Evolutionary conservation across 257 asterid species (phyloP), one percentile per base, ranked within the genome.

Genomic region (Marsdenia floribunda): DNA sequence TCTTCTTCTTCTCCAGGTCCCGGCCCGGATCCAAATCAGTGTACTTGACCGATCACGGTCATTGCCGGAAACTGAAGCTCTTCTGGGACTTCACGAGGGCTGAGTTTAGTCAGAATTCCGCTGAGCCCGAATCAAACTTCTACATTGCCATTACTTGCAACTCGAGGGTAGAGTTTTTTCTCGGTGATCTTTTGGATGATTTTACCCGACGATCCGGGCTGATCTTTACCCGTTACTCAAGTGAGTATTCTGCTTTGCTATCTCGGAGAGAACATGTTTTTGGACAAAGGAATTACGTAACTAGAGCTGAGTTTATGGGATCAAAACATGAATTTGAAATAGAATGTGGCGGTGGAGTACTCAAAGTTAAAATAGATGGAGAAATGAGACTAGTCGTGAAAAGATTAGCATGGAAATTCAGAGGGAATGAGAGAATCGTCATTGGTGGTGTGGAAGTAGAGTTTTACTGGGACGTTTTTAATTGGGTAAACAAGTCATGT

Each of bases 381-480:
- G 83, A 83, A 59, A 52, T 33, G 6, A 80, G 73, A 16, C 53
- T 83, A 24, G 68, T 74, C 46, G 84, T 83, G 52, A 83, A 80
- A 44, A 83, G 84, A 49, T 76, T 83, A 4, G 82, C 74, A 5
- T 83, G 86, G 86, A 83, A 83, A 68, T 83, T 83, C 35, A 80
- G 84, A 68, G 86, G 84, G 6, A 83, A 83, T 14, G 86, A 83
- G 73, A 83, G 65, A 61, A 83, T 83, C 42, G n/a, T 59, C 21
- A 75, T 83, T 35, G 82, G 76, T 50, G 74, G 79, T 55, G 68
- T 80, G 50, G 86, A 83, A 70, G 82, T 83, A 66, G 73, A 78
- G 22, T 83, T 83, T 74, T 80, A 80, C 44, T 80, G 86, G 86
- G 84, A 83, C 53, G 82, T 83, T 16, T 83, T 83, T 35, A 83